Evolutionary conservation across 495 filamentous ascomycete genomes (phyloP), one percentile per base, ranked within the genome.

Genomic region (Podospora pseudoanserina): DNA sequence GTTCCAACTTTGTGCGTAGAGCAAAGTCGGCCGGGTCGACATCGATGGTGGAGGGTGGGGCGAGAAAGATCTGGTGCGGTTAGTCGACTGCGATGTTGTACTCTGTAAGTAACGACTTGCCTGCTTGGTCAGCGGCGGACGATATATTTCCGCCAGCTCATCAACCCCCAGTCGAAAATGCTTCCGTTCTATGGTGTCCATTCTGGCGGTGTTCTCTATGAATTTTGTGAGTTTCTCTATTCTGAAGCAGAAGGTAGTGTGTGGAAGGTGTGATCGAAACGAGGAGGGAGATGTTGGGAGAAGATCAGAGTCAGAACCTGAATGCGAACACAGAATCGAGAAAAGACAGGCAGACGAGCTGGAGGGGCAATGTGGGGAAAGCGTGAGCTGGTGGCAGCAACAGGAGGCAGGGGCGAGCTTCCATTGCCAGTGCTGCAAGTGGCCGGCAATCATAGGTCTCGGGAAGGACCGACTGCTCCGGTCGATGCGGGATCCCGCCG

Each of bases 11-110:
- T 7, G 55, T 20, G 3, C 23, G n/a, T 7, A 67, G 30, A n/a
- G 71, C 67, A 20, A 58, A 44, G 39, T 74, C 68, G 26, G 58
- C 28, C 0, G 64, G 66, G 59, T 76, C 70, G 39, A 72, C 16
- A 23, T 69, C 64, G 20, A 67, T 68, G 67, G 60, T 71, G 11
- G 66, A 58, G 30, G 58, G 70, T 11, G 55, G 55, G 18, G 23
- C 13, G 18, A 58, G 55, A 16, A 49, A 49, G 9, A 2, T 5
- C 39, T 49, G 39, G 39, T 3, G 15, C 13, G 39, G 15, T 49
- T 16, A 49, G 39, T 49, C 39, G 13, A 49, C 15, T 18, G 9
- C 39, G 2, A 13, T 49, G 0, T 11, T 49, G 7, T 49, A 11
- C 9, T 49, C 39, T 13, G 34, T 0, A 49, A 49, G 39, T 49